phyloP scores from a whole-genome alignment of 2,329 filamentous ascomycete genomes.

The Fusarium fujikuroi region DNA sequence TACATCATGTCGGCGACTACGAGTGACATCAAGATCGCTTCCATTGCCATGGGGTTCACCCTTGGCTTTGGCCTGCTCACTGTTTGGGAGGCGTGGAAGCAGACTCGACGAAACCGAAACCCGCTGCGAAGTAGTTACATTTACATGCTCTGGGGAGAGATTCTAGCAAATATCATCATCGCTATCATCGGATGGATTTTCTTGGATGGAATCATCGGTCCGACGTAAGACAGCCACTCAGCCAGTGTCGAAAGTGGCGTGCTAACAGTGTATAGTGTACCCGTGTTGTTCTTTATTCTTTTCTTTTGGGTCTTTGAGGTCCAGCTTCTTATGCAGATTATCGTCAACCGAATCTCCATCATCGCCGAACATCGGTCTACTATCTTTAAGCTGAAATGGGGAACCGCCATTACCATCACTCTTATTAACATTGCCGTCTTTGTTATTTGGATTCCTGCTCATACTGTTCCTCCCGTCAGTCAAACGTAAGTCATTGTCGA shows the following conservation, averaged over 20 bases:
- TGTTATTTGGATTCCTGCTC: conserved; percentile 63
- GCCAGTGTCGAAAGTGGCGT: background rate
- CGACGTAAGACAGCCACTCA: conserved; percentile 37
- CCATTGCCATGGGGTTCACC: conserved; percentile 48
- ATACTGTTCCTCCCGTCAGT: conserved; percentile 52
- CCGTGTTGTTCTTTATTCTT: conserved; percentile 51
- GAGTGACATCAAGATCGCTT: conserved; percentile 45
- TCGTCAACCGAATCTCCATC: conserved; percentile 64
- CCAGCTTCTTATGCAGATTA: conserved; percentile 64
- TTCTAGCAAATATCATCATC: conserved; percentile 53
- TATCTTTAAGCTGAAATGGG: conserved; percentile 58
- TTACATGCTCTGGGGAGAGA: conserved; percentile 60
- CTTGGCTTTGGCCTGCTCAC: conserved; percentile 56
- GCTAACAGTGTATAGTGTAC: conserved; percentile 40
- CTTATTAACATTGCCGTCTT: conserved; percentile 64
- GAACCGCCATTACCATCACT: conserved; percentile 56
- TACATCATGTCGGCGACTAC: conserved; percentile 15
- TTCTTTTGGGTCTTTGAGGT: conserved; percentile 58
- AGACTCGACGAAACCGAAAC: conserved; percentile 52
- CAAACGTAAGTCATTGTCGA: conserved; percentile 40
- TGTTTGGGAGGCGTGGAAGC: conserved; percentile 54
- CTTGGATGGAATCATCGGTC: conserved; percentile 49
- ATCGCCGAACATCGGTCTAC: conserved; percentile 55
- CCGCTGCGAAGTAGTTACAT: conserved; percentile 52
- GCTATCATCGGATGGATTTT: conserved; percentile 54